Conservation (phyloP, 1,139 yeast species). For the Yamadazyma epiphylla region DNA sequence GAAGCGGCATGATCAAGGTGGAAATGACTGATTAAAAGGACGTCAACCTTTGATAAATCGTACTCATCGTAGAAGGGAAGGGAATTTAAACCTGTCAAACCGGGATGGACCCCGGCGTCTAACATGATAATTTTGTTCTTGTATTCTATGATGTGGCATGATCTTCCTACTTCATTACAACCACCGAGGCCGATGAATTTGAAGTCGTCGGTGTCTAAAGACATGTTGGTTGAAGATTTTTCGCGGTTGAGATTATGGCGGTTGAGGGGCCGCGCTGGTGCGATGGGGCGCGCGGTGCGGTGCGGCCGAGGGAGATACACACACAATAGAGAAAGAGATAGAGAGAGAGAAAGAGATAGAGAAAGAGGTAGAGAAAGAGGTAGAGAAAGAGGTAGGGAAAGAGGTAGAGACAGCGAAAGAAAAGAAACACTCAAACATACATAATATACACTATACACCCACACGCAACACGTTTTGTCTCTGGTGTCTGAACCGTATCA, state of each 20-base stretch:
- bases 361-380: no score
- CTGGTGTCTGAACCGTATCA: conserved; percentile 83
- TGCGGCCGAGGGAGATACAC: no score
- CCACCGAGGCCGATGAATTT: conserved; percentile 97
- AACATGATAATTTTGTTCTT: conserved; percentile 96
- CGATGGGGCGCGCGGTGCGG: no score
- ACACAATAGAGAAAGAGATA: no score
- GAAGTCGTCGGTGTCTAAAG: conserved; percentile 38
- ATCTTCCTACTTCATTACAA: conserved; percentile 97
- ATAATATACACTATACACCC: conserved; percentile 46
- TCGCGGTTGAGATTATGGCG: no score
- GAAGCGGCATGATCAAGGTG: conserved; percentile 98
- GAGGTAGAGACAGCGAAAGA: not conserved
- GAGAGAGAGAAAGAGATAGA: no score
- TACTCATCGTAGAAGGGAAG: conserved; percentile 94
- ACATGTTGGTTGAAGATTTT: no score
- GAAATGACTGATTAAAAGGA: conserved; percentile 85
- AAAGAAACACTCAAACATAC: no score
- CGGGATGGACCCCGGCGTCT: conserved; percentile 99
- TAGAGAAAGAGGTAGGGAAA: no score
- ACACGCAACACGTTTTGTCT: conserved; percentile 80
- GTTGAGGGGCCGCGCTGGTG: no score
- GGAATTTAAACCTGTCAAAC: conserved; percentile 83
- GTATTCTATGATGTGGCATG: conserved; percentile 88
- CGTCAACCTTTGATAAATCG: conserved; percentile 83